These are phyloP conservation scores for Chamaecrista fasciculata DNA, from an alignment of 306 rosid species.

Conservation along the genomic window DNA sequence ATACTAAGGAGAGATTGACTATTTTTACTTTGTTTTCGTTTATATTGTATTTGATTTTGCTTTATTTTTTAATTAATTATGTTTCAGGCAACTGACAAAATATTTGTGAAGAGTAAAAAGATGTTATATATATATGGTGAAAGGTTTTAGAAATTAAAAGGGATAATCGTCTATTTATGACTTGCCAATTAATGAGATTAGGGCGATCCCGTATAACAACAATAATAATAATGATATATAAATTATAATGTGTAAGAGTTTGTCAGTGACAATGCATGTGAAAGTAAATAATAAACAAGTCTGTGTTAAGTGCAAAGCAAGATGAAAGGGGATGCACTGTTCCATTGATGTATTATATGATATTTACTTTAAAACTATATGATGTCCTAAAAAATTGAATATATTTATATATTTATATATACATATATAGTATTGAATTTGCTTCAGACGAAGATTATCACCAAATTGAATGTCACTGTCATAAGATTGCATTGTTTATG, in stretches of 20 bases:
- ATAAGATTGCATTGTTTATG: conserved; percentile 21
- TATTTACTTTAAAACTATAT: conserved; percentile 19
- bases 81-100: too few species aligned
- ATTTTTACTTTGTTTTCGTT: too few species aligned
- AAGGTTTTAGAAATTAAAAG: too few species aligned
- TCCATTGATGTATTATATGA: conserved; percentile 31
- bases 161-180: too few species aligned
- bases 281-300: conserved; percentile 38
- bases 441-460: conserved; percentile 4
- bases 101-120: too few species aligned
- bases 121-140: too few species aligned
- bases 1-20: too few species aligned
- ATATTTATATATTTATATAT: too few species aligned
- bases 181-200: too few species aligned
- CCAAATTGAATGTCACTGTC: conserved; percentile 28
- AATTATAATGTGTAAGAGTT: conserved; percentile 29
- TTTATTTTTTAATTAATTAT: too few species aligned
- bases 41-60: too few species aligned
- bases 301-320: not conserved
- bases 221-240: conserved; percentile 42
- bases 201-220: too few species aligned
- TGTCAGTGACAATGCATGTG: conserved; percentile 53
- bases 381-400: conserved; percentile 5
- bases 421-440: conserved; percentile 17
- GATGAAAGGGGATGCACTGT: conserved; percentile 62